phyloP scores from a whole-genome alignment of 805 yeast species.

The Candida caryicola region DNA sequence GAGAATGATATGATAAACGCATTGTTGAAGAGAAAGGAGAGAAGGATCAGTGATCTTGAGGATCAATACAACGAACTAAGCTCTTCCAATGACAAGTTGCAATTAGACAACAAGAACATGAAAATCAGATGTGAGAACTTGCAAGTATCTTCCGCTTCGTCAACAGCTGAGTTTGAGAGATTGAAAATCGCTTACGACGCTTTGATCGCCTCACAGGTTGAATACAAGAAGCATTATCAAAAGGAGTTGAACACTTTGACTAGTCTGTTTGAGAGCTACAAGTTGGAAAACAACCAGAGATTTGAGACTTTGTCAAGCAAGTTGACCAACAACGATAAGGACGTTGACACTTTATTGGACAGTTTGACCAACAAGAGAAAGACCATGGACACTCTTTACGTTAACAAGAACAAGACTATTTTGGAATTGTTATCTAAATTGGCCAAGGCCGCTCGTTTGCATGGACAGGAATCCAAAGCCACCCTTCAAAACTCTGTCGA shows the following conservation, averaged over 20 bases:
- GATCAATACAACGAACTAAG: constrained; percentile 48
- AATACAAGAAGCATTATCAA: constrained; percentile 49
- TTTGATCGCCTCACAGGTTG: constrained; percentile 48
- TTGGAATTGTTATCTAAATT: constrained; percentile 43
- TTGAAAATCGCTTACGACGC: constrained; percentile 60
- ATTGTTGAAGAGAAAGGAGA: constrained; percentile 64
- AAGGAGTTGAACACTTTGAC: constrained; percentile 41
- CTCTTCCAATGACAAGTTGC: constrained; percentile 46
- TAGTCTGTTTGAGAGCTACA: constrained; percentile 34
- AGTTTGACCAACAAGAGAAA: constrained; percentile 45
- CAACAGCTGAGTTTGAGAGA: constrained; percentile 53
- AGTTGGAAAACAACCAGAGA: constrained; percentile 32
- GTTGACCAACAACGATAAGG: constrained; percentile 46
- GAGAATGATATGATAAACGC: constrained; percentile 75
- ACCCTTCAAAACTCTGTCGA: constrained; percentile 47
- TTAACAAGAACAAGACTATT: constrained; percentile 44
- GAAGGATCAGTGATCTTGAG: constrained; percentile 67
- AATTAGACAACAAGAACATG: constrained; percentile 48
- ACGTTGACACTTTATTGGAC: constrained; percentile 48
- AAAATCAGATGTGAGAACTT: constrained; percentile 48
- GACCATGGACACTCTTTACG: constrained; percentile 49
- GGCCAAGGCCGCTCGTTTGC: constrained; percentile 43
- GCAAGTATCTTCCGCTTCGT: constrained; percentile 43
- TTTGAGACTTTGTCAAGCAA: constrained; percentile 34
- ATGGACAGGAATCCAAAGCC: constrained; percentile 47